Evolutionary conservation across 2,329 filamentous ascomycete genomes (phyloP).

Genomic region (Venturia oleaginea): DNA sequence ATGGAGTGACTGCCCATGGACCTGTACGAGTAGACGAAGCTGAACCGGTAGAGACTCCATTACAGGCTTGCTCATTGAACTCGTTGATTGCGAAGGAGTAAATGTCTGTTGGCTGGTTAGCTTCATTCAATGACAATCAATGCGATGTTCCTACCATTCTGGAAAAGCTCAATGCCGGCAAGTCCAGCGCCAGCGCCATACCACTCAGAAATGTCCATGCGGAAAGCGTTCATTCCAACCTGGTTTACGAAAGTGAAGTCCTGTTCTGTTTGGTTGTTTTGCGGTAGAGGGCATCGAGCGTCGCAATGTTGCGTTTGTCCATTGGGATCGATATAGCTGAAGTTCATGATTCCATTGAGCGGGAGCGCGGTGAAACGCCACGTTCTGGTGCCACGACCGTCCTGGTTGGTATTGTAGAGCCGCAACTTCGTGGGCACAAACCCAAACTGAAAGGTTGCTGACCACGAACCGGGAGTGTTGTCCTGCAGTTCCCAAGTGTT

Average conservation of each 20-base stretch:
- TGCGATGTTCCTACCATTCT: slow-evolving; percentile 46
- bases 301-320: slow-evolving; percentile 66
- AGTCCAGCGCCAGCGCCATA: slow-evolving; percentile 81
- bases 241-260: slow-evolving; percentile 91
- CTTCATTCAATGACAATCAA: neutral
- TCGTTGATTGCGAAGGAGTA: slow-evolving; percentile 74
- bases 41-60: slow-evolving; percentile 48
- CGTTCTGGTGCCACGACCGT: slow-evolving; percentile 78
- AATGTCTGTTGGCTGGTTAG: slow-evolving; percentile 45
- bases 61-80: slow-evolving; percentile 84
- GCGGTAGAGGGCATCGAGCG: slow-evolving; percentile 71
- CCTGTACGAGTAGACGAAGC: slow-evolving; percentile 64
- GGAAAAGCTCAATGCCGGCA: slow-evolving; percentile 76
- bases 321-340: slow-evolving; percentile 75
- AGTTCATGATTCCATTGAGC: slow-evolving; percentile 87
- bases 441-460: slow-evolving; percentile 70
- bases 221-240: slow-evolving; percentile 81
- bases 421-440: slow-evolving; percentile 82
- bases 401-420: slow-evolving; percentile 75
- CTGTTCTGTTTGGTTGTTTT: slow-evolving; percentile 60
- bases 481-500: slow-evolving; percentile 77
- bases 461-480: slow-evolving; percentile 69
- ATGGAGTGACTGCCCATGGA: slow-evolving; percentile 62
- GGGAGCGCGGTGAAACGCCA: slow-evolving; percentile 82
- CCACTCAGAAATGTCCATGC: slow-evolving; percentile 76